Percentiles rank a stretch among this genome's conserved stretches.
Evolutionary conservation across 371 early-diverging fungal species (phyloP).

Genomic region (Parasitella parasitica): DNA sequence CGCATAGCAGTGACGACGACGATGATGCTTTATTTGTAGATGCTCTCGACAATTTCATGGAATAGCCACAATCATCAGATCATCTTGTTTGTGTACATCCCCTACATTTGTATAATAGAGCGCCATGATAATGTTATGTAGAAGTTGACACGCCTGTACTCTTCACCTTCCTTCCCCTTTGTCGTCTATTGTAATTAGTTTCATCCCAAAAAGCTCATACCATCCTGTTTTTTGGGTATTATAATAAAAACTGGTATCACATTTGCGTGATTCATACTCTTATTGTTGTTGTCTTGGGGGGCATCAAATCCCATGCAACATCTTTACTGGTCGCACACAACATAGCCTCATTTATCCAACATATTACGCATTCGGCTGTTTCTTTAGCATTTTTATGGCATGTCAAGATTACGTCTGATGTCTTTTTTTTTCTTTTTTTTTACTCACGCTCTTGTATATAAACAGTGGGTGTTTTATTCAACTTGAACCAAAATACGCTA

Average conservation of each 20-base stretch:
- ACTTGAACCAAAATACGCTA: background rate
- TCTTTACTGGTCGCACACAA: background rate
- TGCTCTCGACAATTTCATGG: constrained; percentile 11
- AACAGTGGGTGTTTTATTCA: background rate
- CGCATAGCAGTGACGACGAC: background rate
- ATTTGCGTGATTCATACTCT: background rate
- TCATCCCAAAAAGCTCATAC: too few relatives aligned
- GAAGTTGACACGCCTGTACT: background rate
- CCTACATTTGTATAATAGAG: background rate
- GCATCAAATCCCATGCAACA: background rate
- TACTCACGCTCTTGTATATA: background rate
- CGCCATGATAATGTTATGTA: background rate
- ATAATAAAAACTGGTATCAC: background rate
- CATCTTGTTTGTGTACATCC: background rate
- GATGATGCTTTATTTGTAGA: constrained; percentile 27
- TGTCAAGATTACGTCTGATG: background rate
- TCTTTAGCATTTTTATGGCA: background rate
- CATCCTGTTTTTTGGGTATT: background rate
- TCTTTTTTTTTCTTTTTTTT: background rate
- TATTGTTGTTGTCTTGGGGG: background rate
- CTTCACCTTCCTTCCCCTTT: too few relatives aligned
- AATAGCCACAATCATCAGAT: background rate
- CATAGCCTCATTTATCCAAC: background rate
- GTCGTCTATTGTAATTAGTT: too few relatives aligned
- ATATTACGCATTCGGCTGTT: background rate